phyloP scores from a whole-genome alignment of 1,284 basidiomycete genomes.

The Sanghuangporus weigelae region DNA sequence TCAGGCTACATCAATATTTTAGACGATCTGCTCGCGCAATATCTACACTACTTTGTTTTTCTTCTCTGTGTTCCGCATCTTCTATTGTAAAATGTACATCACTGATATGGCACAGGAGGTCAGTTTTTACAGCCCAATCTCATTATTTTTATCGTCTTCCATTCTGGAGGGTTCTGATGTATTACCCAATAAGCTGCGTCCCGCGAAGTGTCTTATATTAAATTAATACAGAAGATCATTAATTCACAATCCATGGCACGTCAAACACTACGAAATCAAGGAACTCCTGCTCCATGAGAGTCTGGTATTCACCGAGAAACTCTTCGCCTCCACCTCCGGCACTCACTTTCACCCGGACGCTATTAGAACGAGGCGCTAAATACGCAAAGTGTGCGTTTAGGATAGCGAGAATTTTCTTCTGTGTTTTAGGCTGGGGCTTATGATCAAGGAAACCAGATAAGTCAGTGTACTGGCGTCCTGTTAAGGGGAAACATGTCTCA shows the following conservation, averaged over 20 bases:
- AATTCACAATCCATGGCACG: slow-evolving; percentile 72
- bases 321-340: slow-evolving; percentile 47
- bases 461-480: neutral
- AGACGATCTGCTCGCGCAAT: slow-evolving; percentile 1
- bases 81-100: slow-evolving; percentile 6
- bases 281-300: slow-evolving; percentile 89
- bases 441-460: neutral
- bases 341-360: slow-evolving; percentile 38
- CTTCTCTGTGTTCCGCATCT: neutral
- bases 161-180: neutral
- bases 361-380: slow-evolving; percentile 63
- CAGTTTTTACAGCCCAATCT: neutral
- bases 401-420: slow-evolving; percentile 72
- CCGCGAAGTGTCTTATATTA: neutral
- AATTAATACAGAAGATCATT: slow-evolving; percentile 18
- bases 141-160: neutral
- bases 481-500: slow-evolving; percentile 28
- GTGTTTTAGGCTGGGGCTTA: slow-evolving; percentile 84
- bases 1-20: slow-evolving; percentile 4
- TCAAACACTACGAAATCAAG: slow-evolving; percentile 91
- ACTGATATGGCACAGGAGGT: slow-evolving; percentile 5
- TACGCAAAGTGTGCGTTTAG: slow-evolving; percentile 80
- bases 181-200: neutral
- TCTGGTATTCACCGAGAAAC: slow-evolving; percentile 84
- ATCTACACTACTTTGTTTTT: neutral